Evolutionary conservation across 2,329 filamentous ascomycete genomes (phyloP), one percentile per base, ranked within the genome.

Genomic region (Colletotrichum euphorbiae): DNA sequence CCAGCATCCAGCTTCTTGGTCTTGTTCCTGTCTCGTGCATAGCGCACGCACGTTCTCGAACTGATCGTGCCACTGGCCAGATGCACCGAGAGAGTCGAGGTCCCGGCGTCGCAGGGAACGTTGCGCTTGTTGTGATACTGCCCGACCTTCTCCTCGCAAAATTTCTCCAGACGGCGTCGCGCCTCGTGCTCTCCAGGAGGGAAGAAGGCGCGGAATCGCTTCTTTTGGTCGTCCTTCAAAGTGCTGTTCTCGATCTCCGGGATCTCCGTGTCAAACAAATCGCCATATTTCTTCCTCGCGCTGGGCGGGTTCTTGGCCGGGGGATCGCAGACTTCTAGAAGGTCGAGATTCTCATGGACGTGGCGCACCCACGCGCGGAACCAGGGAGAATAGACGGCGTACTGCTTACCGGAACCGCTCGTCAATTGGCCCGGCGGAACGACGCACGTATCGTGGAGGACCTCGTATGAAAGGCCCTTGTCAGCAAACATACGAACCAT

Each of bases 311-410:
- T 80, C 66, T 77, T 77, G 43, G 71, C 69, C 1, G 82, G 82
- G 0, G 83, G 78, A 0, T 90, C 86, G 5, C 84, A 88, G 2
- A 88, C 78, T 40, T 90, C 84, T 0, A 97, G 79, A 0, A 93
- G 80, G 13, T 93, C 85, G 0, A 87, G 86, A 70, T 97, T 89
- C 3, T 85, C 82, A 68, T 94, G 90, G 5, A 97, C 74, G 72
- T 94, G 87, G 4, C 87, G 85, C 21, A 94, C 79, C 93, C 94
- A 97, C 0, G 91, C 75, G 15, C 89, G 85, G 75, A 87, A 95
- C 93, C 93, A 97, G 0, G 93, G 94, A 2, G 85, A 89, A 73
- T 96, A 97, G 0, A 97, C 93, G 0, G 92, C 88, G 73, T 96
- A 97, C 73, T 95, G 93, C 62, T 88, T 93, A 2, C 93, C 93